Evolutionary conservation across 2,329 filamentous ascomycete genomes (phyloP), one percentile per base, ranked within the genome.

Genomic region (Diaporthe longicolla): DNA sequence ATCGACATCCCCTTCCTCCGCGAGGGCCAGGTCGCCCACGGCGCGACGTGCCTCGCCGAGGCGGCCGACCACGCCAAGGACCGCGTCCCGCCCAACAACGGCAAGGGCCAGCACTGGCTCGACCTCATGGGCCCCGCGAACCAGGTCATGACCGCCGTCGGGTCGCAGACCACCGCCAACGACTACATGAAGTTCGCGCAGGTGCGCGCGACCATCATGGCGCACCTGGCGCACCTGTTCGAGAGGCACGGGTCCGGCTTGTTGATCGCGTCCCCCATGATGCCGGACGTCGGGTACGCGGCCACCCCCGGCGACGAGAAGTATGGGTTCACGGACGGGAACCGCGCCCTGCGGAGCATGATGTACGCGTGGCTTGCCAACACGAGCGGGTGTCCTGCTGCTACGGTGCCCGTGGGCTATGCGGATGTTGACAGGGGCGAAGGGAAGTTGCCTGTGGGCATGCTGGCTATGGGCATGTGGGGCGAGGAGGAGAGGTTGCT

Each of bases 311-410:
- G 85, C 11, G 92, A 93, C 54, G 85, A 91, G 21, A 85, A 85
- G n/a, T 91, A 95, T 79, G 95, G 95, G 3, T 85, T 94, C 77
- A 92, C 88, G 50, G 93, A 98, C 81, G 92, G 88, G 0, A 95
- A 97, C 80, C 86, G 84, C 75, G 92, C 90, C 21, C 85, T 97
- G n/a, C 86, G 89, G 35, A 94, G 90, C 80, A 97, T 98, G 94
- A 90, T 93, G 82, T 98, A 94, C 83, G 91, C 94, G 21, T 97
- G 93, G 89, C 83, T 97, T 48, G 93, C 95, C 9, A 98, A 98
- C 82, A 92, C 95, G 78, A 90, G 88, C 0, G 95, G 95, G 0
- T 92, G 92, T 65, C 95, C 95, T 0, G 91, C 94, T 1, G 89
- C 97, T 17, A 91, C 87, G 59, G 91, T 91, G 48, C 95, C 95